These are phyloP conservation scores for Pachysandra terminalis DNA, from an alignment of 164 flowering plant species.

Conservation along the genomic window DNA sequence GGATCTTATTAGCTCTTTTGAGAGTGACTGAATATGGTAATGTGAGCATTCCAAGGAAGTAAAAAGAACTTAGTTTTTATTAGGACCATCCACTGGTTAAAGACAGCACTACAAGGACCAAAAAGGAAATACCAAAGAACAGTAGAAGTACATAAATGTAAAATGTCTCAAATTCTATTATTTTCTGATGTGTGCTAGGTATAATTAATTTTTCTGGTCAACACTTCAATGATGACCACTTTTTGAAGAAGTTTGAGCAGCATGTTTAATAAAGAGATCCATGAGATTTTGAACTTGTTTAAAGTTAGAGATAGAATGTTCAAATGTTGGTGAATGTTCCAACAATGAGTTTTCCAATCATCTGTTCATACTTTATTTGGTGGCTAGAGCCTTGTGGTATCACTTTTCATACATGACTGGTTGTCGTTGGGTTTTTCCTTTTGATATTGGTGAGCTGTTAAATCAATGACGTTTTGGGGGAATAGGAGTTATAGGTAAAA, in stretches of 20 bases:
- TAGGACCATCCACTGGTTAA: no score
- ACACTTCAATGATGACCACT: neutral
- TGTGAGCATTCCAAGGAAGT: neutral
- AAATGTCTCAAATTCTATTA: neutral
- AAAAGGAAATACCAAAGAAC: neutral
- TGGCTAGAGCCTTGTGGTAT: no score
- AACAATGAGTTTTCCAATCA: no score
- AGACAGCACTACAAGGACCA: neutral
- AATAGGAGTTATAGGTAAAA: no score
- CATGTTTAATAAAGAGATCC: neutral
- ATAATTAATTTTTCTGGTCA: no score
- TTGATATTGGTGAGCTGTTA: no score
- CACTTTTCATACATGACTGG: no score
- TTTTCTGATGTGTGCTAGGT: no score
- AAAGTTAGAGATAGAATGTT: neutral
- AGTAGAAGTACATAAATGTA: neutral
- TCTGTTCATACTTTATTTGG: no score
- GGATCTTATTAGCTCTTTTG: neutral
- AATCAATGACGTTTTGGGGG: no score
- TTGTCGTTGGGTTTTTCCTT: no score
- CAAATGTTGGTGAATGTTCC: neutral
- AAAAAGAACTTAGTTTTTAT: no score
- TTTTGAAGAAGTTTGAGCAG: neutral
- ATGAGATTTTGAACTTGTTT: neutral
- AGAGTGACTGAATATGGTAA: neutral